These are phyloP conservation scores for Rubia yunnanensis DNA, from an alignment of 257 asterid genomes.

Conservation along the genomic window DNA sequence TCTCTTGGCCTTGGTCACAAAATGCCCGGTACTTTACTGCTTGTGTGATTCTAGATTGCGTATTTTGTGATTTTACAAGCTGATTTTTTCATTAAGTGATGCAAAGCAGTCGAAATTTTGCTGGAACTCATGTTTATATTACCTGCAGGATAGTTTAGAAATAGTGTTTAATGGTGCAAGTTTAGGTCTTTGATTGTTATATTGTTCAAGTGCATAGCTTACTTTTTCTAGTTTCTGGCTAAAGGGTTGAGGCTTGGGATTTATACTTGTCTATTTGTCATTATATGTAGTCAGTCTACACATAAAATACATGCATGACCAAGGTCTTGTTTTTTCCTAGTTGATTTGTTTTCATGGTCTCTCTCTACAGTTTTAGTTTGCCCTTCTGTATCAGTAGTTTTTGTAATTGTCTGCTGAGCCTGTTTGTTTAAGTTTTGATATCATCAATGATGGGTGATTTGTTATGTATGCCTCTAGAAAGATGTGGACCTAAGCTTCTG, in stretches of 20 bases:
- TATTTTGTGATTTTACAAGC: not conserved
- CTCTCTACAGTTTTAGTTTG: not conserved
- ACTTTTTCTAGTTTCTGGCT: not conserved
- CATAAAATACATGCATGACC: not conserved
- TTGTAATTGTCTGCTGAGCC: not conserved
- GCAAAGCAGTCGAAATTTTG: not conserved
- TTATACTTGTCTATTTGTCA: not conserved
- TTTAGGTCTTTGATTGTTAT: not conserved
- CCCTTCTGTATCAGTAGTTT: not conserved
- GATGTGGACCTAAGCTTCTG: not conserved
- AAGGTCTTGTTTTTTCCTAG: not conserved
- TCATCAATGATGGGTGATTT: not conserved
- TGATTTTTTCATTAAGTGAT: not conserved
- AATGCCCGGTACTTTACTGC: slow-evolving; percentile 74
- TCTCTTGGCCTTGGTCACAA: slow-evolving; percentile 81
- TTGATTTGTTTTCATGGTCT: not conserved
- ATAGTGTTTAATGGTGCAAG: not conserved
- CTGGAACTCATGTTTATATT: not conserved
- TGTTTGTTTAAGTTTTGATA: not conserved
- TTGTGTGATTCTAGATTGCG: not conserved
- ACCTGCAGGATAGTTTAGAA: not conserved
- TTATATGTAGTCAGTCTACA: not conserved
- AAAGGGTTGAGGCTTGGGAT: not conserved
- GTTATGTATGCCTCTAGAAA: not conserved
- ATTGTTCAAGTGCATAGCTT: not conserved